A percentile compares a stretch with the other conserved stretches of the same genome.
These are phyloP conservation scores for Leishmania arabica DNA, from an alignment of 208 protist genomes.

Conservation along the genomic window DNA sequence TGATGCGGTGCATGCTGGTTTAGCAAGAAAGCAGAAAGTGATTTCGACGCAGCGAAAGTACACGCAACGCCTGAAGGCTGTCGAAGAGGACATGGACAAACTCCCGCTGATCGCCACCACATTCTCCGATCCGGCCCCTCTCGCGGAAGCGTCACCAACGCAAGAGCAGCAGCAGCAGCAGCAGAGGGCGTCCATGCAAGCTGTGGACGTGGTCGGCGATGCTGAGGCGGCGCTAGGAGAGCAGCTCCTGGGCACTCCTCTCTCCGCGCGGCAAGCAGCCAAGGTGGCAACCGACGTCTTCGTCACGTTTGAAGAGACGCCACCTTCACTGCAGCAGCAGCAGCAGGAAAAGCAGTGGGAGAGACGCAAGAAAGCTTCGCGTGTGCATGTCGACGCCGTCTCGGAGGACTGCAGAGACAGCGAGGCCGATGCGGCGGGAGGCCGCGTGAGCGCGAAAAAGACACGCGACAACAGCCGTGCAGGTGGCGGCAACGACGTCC, in stretches of 20 bases:
- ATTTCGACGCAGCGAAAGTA: constrained; percentile 1
- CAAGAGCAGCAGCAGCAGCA: constrained; percentile 1
- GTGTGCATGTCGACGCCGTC: constrained; percentile 4
- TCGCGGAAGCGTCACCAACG: not conserved
- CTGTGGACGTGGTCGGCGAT: constrained; percentile 12
- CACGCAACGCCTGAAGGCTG: not conserved
- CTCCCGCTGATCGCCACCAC: not conserved
- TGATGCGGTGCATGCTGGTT: not conserved
- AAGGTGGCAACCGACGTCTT: not conserved
- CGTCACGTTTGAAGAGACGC: not conserved
- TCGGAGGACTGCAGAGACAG: not conserved
- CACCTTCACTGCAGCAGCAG: not conserved
- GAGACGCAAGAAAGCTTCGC: not conserved
- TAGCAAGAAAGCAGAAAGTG: constrained; percentile 10
- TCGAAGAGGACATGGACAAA: not conserved
- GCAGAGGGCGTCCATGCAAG: not conserved
- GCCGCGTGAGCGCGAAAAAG: not conserved
- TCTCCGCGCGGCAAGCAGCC: not conserved
- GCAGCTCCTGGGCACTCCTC: not conserved
- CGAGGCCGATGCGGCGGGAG: not conserved
- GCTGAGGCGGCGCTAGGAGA: constrained; percentile 16
- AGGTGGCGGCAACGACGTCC: not conserved
- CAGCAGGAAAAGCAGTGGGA: not conserved
- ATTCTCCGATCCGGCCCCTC: not conserved
- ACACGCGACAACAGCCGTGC: not conserved